Evolutionary conservation across 257 asterid genomes (phyloP).

Genomic region (Fraxinus pennsylvanica): DNA sequence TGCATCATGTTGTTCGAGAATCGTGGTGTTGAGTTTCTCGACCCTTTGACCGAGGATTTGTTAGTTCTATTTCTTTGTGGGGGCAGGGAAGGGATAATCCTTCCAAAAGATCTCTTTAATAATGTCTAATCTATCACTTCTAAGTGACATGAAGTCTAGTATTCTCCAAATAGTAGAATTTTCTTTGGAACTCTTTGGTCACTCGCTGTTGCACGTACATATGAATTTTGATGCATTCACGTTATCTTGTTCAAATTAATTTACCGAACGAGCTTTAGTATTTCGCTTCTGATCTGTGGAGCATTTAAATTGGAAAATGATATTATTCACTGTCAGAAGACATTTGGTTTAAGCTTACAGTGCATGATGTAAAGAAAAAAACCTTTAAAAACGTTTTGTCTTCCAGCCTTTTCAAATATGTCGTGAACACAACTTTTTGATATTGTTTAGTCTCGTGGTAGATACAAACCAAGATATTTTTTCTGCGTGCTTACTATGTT

Average conservation of each 20-base stretch:
- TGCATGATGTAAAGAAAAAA: not conserved
- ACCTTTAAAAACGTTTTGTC: too few species aligned
- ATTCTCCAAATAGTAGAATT: not conserved
- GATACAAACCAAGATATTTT: not conserved
- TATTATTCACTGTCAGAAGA: not conserved
- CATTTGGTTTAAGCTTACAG: not conserved
- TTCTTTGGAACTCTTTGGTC: not conserved
- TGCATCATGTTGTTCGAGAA: too few species aligned
- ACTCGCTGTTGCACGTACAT: not conserved
- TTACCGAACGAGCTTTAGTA: too few species aligned
- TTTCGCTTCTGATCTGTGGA: not conserved
- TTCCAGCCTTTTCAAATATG: not conserved
- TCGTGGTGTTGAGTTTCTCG: too few species aligned
- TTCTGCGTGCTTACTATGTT: not conserved
- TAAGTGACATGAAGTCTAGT: not conserved
- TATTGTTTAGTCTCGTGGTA: not conserved
- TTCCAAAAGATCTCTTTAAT: too few species aligned
- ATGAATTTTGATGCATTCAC: not conserved
- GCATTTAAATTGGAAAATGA: not conserved
- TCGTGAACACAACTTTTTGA: too few species aligned
- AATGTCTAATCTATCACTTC: not conserved
- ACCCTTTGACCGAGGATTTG: too few species aligned
- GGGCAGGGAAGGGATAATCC: not conserved
- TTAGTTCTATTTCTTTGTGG: too few species aligned
- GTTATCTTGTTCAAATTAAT: not conserved